Conservation (phyloP, 2,329 filamentous ascomycete species). For the Aspergillus latus region DNA sequence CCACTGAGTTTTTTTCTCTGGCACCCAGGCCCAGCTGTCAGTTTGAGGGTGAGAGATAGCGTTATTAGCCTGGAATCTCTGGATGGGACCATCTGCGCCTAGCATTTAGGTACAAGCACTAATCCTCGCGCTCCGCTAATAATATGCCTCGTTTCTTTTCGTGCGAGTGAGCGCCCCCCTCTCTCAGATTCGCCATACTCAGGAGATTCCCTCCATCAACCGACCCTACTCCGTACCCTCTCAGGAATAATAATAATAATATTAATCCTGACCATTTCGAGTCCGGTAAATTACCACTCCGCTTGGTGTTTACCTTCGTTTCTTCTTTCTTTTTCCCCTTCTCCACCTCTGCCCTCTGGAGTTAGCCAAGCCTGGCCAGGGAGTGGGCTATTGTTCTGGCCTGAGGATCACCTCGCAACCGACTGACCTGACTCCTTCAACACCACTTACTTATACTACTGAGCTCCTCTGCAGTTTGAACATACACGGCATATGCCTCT, state of each 20-base stretch:
- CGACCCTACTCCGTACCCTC: neutral
- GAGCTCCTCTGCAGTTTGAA: constrained; percentile 3
- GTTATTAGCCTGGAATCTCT: neutral
- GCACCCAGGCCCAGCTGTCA: constrained; percentile 6
- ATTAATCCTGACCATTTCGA: neutral
- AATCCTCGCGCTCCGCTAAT: constrained; percentile 4
- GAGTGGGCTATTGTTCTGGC: constrained; percentile 2
- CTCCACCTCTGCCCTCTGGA: neutral
- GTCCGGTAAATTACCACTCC: constrained; percentile 6
- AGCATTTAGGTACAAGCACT: constrained; percentile 10
- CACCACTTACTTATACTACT: neutral
- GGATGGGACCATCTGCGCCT: constrained; percentile 9
- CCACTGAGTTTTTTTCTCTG: neutral
- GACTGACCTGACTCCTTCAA: neutral
- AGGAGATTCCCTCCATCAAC: neutral
- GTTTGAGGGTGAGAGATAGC: constrained; percentile 7
- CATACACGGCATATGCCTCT: constrained; percentile 13
- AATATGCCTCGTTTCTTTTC: constrained; percentile 7
- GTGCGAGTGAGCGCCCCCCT: constrained; percentile 6
- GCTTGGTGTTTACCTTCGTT: neutral
- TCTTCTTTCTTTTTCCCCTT: neutral
- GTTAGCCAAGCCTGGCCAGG: constrained; percentile 1
- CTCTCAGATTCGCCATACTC: constrained; percentile 1
- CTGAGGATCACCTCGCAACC: constrained; percentile 3
- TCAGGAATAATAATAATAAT: constrained; percentile 2